Base-by-base conservation (phyloP, 345 rosid species). In the Salix udensis region DNA sequence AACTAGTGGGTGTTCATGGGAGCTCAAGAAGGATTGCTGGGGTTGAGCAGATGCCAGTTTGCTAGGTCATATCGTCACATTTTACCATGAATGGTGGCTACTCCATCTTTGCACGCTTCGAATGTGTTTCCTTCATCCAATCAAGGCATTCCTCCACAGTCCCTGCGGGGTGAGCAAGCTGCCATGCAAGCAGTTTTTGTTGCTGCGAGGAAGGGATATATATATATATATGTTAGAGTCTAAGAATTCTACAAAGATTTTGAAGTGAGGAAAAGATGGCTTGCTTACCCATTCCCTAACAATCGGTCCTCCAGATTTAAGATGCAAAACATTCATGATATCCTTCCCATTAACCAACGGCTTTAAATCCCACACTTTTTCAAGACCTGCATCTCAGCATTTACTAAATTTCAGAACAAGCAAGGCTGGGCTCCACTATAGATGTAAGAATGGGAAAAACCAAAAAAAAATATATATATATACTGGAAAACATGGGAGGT, bases 231-330 rank as follows among this genome's bases (percentile, higher is more conserved):
- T n/a, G 74, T 72, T 68, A 79, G 68, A 68, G 72, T 31, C 28
- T 53, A 61, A 61, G 74, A 50, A 10, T 48, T 48, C 21, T 69
- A 18, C 7, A 44, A 36, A 1, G 5, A 3, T 28, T 23, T 26
- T 11, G 1, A 10, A 21, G 18, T 11, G 1, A 72, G 70, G 36
- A 72, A 71, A 72, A 31, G 66, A 66, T 68, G 79, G 42, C 89
- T 81, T 82, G 42, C 89, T 81, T 82, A 92, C 97, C 98, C 98
- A 94, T 74, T 91, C 97, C 72, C 85, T 88, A 79, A 94, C 91
- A 79, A 88, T 81, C 4, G 91, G 94, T 68, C 96, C 94, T 77
- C 97, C 97, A 2, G 85, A 73, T 70, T 84, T 86, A 58, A 94
- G 94, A 84, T 91, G 94, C 83, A 94, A 80, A 77, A 90, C 88